A percentile compares a stretch with the other conserved stretches of the same genome.
These are phyloP conservation scores for Lactarius sanguifluus DNA, from an alignment of 768 basidiomycete genomes.

Conservation along the genomic window DNA sequence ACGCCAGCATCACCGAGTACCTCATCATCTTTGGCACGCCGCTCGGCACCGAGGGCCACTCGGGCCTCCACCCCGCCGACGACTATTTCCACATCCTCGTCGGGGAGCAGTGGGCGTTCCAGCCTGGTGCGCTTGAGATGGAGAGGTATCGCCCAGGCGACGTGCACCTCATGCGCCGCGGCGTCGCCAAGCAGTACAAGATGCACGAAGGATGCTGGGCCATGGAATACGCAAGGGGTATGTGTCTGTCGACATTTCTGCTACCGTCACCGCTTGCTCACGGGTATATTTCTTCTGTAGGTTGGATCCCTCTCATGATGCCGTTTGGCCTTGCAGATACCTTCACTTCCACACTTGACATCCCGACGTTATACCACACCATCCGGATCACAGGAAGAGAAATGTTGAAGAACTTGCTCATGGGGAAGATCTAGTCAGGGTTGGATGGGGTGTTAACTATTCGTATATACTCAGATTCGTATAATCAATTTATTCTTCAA, in stretches of 20 bases:
- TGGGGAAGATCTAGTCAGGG: conserved; percentile 74
- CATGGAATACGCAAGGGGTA: conserved; percentile 91
- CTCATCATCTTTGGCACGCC: conserved; percentile 95
- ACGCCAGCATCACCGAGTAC: conserved; percentile 96
- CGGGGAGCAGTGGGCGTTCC: conserved; percentile 95
- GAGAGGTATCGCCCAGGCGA: conserved; percentile 84
- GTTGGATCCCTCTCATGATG: conserved; percentile 97
- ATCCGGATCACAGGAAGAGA: conserved; percentile 76
- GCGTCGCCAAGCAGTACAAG: conserved; percentile 93
- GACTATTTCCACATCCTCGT: conserved; percentile 96
- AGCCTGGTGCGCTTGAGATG: conserved; percentile 75
- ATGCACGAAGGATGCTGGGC: conserved; percentile 97
- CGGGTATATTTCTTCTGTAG: conserved; percentile 42
- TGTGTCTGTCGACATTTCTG: conserved; percentile 32
- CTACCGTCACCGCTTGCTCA: conserved; percentile 1
- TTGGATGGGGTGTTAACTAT: neutral
- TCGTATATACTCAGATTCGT: neutral
- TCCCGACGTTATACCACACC: conserved; percentile 79
- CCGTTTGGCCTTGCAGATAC: conserved; percentile 91
- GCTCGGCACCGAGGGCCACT: conserved; percentile 94
- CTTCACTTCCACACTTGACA: conserved; percentile 85
- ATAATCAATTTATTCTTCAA: neutral
- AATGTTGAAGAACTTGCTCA: conserved; percentile 75
- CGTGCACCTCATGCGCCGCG: conserved; percentile 81
- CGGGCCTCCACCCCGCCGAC: conserved; percentile 91